These are phyloP conservation scores for Podospora conica DNA, from an alignment of 495 filamentous ascomycete genomes.

Conservation along the genomic window DNA sequence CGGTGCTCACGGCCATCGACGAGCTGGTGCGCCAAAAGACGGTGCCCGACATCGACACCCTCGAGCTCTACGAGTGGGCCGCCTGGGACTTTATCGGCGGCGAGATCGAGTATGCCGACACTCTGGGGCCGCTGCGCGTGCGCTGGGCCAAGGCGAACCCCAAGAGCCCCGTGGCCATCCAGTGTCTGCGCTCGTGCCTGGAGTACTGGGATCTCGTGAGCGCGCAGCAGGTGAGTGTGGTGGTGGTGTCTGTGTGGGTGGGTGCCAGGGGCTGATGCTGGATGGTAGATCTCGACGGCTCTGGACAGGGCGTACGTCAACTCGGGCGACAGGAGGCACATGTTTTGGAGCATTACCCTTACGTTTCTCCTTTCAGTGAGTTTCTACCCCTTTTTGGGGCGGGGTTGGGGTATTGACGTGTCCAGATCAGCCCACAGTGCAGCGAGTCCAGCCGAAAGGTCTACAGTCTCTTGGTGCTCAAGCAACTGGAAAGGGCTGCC, in stretches of 20 bases:
- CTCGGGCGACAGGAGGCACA: conserved; percentile 31
- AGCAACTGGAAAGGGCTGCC: conserved; percentile 39
- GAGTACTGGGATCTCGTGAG: conserved; percentile 42
- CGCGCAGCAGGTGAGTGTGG: conserved; percentile 40
- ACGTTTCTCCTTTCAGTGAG: conserved; percentile 43
- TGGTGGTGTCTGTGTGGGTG: neutral
- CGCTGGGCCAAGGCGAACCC: conserved; percentile 40
- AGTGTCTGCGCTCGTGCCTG: conserved; percentile 40
- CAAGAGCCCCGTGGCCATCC: conserved; percentile 29
- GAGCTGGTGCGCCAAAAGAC: conserved; percentile 33
- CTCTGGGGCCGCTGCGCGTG: conserved; percentile 36
- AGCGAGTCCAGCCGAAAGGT: conserved; percentile 34
- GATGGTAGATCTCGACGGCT: conserved; percentile 36
- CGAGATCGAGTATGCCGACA: conserved; percentile 32
- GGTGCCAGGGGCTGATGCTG: neutral
- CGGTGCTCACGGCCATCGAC: conserved; percentile 31
- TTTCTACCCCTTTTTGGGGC: neutral
- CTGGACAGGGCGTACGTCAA: conserved; percentile 37
- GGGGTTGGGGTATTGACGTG: conserved; percentile 19
- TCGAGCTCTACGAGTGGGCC: conserved; percentile 42
- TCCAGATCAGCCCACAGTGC: conserved; percentile 31
- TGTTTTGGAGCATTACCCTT: conserved; percentile 40
- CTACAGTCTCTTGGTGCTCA: conserved; percentile 35
- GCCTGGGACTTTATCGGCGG: conserved; percentile 21
- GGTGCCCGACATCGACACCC: conserved; percentile 33